Evolutionary conservation across 1,139 yeast genomes (phyloP).

Genomic region (Sporopachydermia cereana): DNA sequence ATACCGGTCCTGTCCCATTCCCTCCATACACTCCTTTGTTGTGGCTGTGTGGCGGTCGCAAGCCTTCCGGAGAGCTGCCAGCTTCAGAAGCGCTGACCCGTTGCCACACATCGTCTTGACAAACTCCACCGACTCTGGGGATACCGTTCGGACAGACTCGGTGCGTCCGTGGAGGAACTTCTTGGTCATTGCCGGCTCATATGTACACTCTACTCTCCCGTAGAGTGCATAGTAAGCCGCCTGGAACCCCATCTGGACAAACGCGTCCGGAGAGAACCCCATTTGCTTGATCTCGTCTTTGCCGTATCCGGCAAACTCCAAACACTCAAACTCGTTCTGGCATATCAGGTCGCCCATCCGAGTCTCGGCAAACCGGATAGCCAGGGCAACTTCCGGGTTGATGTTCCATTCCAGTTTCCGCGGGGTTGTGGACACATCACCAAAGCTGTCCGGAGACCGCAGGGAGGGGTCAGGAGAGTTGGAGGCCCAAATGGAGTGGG

Average conservation of each 20-base stretch:
- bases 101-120: slow-evolving; percentile 50
- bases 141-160: slow-evolving; percentile 53
- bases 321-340: slow-evolving; percentile 50
- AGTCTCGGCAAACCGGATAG: slow-evolving; percentile 56
- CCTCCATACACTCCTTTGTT: slow-evolving; percentile 42
- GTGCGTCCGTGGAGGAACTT: slow-evolving; percentile 57
- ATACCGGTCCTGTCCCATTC: slow-evolving; percentile 64
- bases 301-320: slow-evolving; percentile 29
- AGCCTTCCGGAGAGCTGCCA: slow-evolving; percentile 40
- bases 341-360: slow-evolving; percentile 63
- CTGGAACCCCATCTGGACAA: slow-evolving; percentile 57
- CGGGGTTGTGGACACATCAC: slow-evolving; percentile 24
- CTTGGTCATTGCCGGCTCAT: slow-evolving; percentile 68
- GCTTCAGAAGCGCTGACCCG: slow-evolving; percentile 31
- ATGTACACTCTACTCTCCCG: slow-evolving; percentile 53
- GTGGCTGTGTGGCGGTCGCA: slow-evolving; percentile 40
- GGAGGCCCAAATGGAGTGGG: slow-evolving; percentile 41
- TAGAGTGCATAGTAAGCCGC: slow-evolving; percentile 62
- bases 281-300: slow-evolving; percentile 31
- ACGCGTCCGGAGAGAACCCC: slow-evolving; percentile 50
- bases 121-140: slow-evolving; percentile 38
- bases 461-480: slow-evolving; percentile 24
- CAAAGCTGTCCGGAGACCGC: slow-evolving; percentile 23
- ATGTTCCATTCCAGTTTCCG: slow-evolving; percentile 36
- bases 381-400: slow-evolving; percentile 36